Evolutionary conservation across 208 protist genomes (phyloP).

Genomic region (Wallacemonas sp.): DNA sequence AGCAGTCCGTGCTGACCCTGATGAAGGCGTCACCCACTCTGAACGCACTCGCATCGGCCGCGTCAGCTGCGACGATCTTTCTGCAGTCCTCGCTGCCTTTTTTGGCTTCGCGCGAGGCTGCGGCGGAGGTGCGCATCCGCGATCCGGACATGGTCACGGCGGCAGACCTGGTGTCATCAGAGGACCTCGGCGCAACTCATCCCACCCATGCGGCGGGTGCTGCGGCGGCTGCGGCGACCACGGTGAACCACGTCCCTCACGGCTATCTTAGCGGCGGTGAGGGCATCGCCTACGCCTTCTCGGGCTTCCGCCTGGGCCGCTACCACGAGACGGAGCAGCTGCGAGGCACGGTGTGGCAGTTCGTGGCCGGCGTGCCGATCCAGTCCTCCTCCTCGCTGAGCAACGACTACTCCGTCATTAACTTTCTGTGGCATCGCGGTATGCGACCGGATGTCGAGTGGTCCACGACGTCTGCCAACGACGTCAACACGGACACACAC

Average conservation of each 20-base stretch:
- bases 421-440: background rate
- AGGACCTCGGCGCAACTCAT: background rate
- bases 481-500: too few species aligned
- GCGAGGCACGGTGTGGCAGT: constrained; percentile 30
- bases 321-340: constrained; percentile 36
- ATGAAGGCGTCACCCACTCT: constrained; percentile 6
- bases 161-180: background rate
- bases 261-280: constrained; percentile 45
- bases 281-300: constrained; percentile 46
- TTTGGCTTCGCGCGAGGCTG: background rate
- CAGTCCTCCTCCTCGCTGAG: background rate
- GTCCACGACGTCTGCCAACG: background rate
- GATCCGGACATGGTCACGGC: background rate
- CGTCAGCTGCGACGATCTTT: constrained; percentile 17
- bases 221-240: constrained; percentile 1
- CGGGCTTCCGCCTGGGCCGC: constrained; percentile 50
- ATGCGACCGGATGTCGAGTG: background rate
- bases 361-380: constrained; percentile 4
- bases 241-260: background rate
- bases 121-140: constrained; percentile 2
- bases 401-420: background rate
- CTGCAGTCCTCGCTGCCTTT: constrained; percentile 6
- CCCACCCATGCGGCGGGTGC: background rate
- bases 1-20: background rate
- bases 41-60: constrained; percentile 17